Evolutionary conservation across 768 basidiomycete species (phyloP).

Genomic region (Sarcodon sp.): DNA sequence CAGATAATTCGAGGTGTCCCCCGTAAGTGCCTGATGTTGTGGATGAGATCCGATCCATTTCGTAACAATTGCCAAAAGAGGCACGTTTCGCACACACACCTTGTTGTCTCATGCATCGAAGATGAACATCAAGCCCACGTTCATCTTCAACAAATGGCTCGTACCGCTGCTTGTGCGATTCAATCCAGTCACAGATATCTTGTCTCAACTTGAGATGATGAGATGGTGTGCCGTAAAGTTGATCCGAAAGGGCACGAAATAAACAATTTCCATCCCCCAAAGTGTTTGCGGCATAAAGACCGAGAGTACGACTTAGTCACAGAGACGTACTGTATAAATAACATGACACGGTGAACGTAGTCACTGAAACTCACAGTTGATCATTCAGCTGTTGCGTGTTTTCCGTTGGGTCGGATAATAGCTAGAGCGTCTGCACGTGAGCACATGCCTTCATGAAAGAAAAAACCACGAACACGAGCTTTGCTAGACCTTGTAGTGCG

Average conservation of each 20-base stretch:
- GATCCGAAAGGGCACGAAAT: conserved; percentile 84
- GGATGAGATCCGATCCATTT: neutral
- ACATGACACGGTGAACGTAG: no score
- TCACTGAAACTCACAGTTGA: conserved; percentile 32
- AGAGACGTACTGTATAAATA: no score
- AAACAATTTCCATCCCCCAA: conserved; percentile 90
- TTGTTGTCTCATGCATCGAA: conserved; percentile 68
- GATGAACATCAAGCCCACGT: conserved; percentile 58
- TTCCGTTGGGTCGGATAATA: conserved; percentile 45
- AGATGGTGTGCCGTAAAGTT: conserved; percentile 65
- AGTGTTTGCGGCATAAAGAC: conserved; percentile 80
- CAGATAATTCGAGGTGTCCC: conserved; percentile 87
- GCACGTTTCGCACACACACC: conserved; percentile 27
- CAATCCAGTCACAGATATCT: conserved; percentile 79
- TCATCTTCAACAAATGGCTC: conserved; percentile 84
- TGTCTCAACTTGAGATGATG: conserved; percentile 55
- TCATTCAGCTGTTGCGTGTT: conserved; percentile 54
- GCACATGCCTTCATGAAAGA: neutral
- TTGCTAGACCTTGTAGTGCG: conserved; percentile 45
- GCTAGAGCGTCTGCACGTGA: conserved; percentile 9
- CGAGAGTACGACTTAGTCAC: conserved; percentile 33
- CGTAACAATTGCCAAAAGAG: conserved; percentile 2
- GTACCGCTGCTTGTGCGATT: conserved; percentile 53
- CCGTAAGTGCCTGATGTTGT: conserved; percentile 63
- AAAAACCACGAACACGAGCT: conserved; percentile 33